Percentiles rank a stretch among this genome's conserved stretches.
Evolutionary conservation across 768 basidiomycete species (phyloP).

Genomic region (Dictyophora rubrovolvata): DNA sequence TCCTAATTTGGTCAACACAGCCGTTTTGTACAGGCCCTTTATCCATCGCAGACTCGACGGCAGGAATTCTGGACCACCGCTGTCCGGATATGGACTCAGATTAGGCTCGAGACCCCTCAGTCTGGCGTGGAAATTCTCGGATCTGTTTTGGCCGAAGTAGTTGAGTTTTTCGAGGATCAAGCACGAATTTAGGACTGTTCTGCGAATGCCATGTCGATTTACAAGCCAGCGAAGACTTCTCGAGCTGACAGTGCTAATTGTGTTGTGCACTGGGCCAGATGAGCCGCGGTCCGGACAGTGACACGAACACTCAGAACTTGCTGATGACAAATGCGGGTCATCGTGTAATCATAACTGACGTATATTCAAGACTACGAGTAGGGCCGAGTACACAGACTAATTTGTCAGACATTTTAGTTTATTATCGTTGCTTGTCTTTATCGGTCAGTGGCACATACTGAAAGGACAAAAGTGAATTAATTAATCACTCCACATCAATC

Average conservation of each 20-base stretch:
- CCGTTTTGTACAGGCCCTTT: background rate
- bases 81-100: background rate
- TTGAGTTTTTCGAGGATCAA: background rate
- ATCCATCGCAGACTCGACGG: constrained; percentile 3
- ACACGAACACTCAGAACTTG: background rate
- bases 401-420: background rate
- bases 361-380: background rate
- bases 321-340: background rate
- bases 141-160: background rate
- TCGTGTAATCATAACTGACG: background rate
- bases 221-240: background rate
- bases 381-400: background rate
- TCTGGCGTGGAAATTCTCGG: background rate
- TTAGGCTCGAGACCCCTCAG: background rate
- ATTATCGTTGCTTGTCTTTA: constrained; percentile 7
- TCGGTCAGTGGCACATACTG: constrained; percentile 70
- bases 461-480: background rate
- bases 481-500: background rate
- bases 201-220: background rate
- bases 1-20: background rate
- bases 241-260: background rate
- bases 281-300: background rate
- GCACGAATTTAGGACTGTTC: background rate
- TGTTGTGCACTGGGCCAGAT: background rate
- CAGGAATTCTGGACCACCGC: background rate